Evolutionary conservation across 1,284 basidiomycete genomes (phyloP), one percentile per base, ranked within the genome.

Genomic region (Ustilago xerochloae): DNA sequence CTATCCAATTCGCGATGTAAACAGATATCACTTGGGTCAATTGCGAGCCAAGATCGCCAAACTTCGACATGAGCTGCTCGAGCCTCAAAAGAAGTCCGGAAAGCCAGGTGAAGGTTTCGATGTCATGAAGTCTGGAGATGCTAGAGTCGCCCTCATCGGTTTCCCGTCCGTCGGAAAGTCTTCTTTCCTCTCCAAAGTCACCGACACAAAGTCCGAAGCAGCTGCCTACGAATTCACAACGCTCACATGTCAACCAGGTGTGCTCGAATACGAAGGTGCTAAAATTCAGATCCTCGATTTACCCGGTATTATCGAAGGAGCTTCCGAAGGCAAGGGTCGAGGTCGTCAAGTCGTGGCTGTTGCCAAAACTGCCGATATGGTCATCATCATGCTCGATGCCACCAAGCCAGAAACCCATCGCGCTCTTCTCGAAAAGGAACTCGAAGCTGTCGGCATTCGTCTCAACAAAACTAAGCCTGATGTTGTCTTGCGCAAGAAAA

Each of bases 171-270:
- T 97, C 48, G 94, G 94, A 85, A 85, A 94, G 90, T 96, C 93
- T 8, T 98, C 95, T 0, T 88, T 99, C 43, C 87, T 99, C 29
- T 91, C 90, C 81, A 97, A 96, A 85, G 90, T 91, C 69, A 99
- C 96, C 0, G 91, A 95, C 75, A 99, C 97, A 0, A 87, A 90
- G 54, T 94, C 92, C 2, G 91, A 92, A 79, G 87, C 92, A 0
- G 96, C 95, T 10, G 93, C 94, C 9, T 98, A 99, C 84, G 95
- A 97, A 84, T 98, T 97, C 86, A 97, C 94, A 1, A 96, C 93
- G 3, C 88, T 95, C 35, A 94, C 94, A 35, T 69, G 65, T 43
- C 65, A 69, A 35, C 71, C 71, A 18, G 78, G 78, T 54, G 77
- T 79, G 39, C 63, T 73, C 22, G 71, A 77, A 33, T 73, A 77